Evolutionary conservation across 2,329 filamentous ascomycete species (phyloP), one percentile per base, ranked within the genome.

Genomic region (Penicillium sp.): DNA sequence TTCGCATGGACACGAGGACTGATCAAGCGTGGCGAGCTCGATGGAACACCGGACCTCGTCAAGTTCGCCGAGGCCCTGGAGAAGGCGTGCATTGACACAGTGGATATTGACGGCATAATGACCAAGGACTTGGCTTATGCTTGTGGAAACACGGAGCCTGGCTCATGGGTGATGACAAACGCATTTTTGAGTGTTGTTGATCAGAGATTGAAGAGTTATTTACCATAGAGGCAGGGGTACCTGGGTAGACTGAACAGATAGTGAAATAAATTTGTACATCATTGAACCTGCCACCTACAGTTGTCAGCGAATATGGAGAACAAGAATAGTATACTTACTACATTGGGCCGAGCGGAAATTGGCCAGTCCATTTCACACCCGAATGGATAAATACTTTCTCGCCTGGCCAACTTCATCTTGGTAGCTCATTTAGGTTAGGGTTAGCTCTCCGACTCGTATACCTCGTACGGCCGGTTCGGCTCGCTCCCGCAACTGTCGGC

Each of bases 1-100:
- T 99, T 97, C 75, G 94, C 94, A 68, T 99, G 94, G 94, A 97
- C 94, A 59, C 88, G 94, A 60, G 94, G 94, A 69, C 84, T 97
- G 48, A 79, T 90, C 66, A 93, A 97, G 83, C 90, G 94, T 68
- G 94, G 94, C 67, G 88, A 90, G 79, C 86, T 99, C 63, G 94
- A 99, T 77, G 79, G 84, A 51, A 97, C 91, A 18, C 92, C 92
- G 35, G 92, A 97, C 64, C 81, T 99, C 30, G 85, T 96, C 59
- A 83, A 89, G 53, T 97, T 96, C 69, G 93, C 94, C 59, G 89
- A 97, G 81, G 84, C 83, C 70, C 84, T 97, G 55, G 94, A 99
- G 83, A 83, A 89, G 75, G 94, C 94, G 42, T 97, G 93, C 75
- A 82, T 97, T 58, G 91, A 97, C 74, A 93, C 93, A 26, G 94